These are phyloP conservation scores for Lactifluus piperatus DNA, from an alignment of 768 basidiomycete species.

Conservation along the genomic window DNA sequence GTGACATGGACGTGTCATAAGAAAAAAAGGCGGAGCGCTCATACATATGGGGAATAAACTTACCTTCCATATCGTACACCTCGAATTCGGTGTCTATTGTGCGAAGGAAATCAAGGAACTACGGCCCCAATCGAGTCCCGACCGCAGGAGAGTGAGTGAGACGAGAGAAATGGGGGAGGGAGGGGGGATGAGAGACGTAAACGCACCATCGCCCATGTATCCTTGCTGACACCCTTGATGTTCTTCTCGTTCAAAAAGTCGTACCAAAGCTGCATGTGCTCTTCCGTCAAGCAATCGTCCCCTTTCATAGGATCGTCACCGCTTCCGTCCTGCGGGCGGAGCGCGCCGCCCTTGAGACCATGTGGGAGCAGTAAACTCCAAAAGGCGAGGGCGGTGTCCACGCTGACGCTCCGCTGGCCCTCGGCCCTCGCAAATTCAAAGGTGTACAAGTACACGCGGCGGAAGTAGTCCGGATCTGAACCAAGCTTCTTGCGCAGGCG, in stretches of 20 bases:
- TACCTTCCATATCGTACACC: conserved; percentile 73
- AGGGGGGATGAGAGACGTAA: background rate
- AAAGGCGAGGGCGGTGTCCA: conserved; percentile 67
- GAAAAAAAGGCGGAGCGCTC: conserved; percentile 1
- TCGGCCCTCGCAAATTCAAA: conserved; percentile 72
- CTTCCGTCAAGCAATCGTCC: conserved; percentile 49
- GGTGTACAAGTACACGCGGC: conserved; percentile 67
- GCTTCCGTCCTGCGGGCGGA: conserved; percentile 38
- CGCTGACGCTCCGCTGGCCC: conserved; percentile 69
- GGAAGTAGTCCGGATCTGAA: conserved; percentile 62
- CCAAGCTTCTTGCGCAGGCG: conserved; percentile 50
- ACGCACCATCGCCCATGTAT: conserved; percentile 82
- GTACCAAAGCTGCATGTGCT: conserved; percentile 67
- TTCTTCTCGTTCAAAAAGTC: conserved; percentile 62
- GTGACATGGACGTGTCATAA: conserved; percentile 11
- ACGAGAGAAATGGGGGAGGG: background rate
- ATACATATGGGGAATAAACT: background rate
- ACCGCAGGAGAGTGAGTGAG: background rate
- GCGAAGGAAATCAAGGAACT: conserved; percentile 77
- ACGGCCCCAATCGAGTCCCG: background rate
- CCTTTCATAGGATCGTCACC: conserved; percentile 32
- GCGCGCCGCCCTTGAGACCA: conserved; percentile 58
- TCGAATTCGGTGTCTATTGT: conserved; percentile 63
- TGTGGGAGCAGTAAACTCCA: conserved; percentile 72
- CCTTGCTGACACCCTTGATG: conserved; percentile 74